A percentile compares a stretch with the other conserved stretches of the same genome.
Conservation (phyloP, 805 yeast genomes). For the Lipomyces anomalus region DNA sequence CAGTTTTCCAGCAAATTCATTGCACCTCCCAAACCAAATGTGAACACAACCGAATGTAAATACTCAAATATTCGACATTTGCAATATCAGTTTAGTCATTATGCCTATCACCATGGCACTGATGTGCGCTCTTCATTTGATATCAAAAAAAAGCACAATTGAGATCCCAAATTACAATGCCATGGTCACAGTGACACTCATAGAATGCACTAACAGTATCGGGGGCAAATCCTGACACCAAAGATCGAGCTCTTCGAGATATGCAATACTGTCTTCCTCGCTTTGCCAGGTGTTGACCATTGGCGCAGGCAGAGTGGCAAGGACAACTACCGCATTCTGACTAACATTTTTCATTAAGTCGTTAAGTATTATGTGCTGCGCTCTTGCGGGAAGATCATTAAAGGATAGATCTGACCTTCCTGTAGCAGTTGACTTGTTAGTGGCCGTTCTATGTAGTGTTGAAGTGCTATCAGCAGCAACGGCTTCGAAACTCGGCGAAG, state of each 20-base stretch:
- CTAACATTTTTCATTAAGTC: conserved; percentile 73
- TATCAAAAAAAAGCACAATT: neutral
- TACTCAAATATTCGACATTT: too few species aligned
- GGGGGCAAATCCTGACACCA: conserved; percentile 87
- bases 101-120: too few species aligned
- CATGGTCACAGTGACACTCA: conserved; percentile 93
- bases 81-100: too few species aligned
- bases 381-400: conserved; percentile 84
- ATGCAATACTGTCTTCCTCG: conserved; percentile 63
- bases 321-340: conserved; percentile 61
- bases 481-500: too few species aligned
- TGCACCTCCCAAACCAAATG: too few species aligned
- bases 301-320: conserved; percentile 89
- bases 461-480: too few species aligned
- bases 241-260: conserved; percentile 65
- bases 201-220: conserved; percentile 73
- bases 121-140: too few species aligned
- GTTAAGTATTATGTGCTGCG: conserved; percentile 83
- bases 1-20: too few species aligned
- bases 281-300: conserved; percentile 71
- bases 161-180: conserved; percentile 52
- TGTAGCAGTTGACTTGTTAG: too few species aligned
- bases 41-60: too few species aligned
- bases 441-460: too few species aligned
- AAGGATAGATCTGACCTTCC: conserved; percentile 58